Conservation (phyloP, 2,329 filamentous ascomycete species). For the Niveomyces coronatus region DNA sequence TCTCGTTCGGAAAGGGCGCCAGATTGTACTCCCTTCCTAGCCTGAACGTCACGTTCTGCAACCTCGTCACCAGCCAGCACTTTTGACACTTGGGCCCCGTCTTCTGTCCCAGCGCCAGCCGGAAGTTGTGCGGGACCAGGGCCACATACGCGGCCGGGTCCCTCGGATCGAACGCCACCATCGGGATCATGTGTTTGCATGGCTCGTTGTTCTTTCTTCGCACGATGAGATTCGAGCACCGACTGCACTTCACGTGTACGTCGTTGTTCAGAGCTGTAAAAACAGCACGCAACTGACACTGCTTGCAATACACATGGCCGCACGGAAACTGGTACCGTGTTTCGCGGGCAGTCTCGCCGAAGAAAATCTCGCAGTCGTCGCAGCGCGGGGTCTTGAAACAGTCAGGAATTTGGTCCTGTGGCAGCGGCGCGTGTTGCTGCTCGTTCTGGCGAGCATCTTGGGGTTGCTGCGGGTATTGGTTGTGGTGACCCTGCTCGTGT, state of each 20-base stretch:
- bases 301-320: conserved; percentile 9
- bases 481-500: too few relatives aligned
- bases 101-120: conserved; percentile 5
- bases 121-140: background rate
- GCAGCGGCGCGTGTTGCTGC: too few relatives aligned
- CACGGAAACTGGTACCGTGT: conserved; percentile 8
- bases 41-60: conserved; percentile 5
- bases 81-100: conserved; percentile 7
- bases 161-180: background rate
- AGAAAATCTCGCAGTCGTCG: conserved; percentile 10
- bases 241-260: conserved; percentile 1
- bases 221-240: conserved; percentile 3
- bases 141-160: background rate
- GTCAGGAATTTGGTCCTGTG: background rate
- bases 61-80: conserved; percentile 5
- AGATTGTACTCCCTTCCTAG: background rate
- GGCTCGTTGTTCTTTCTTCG: conserved; percentile 4
- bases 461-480: too few relatives aligned
- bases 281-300: background rate
- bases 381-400: conserved; percentile 8
- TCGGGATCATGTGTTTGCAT: conserved; percentile 6
- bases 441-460: too few relatives aligned
- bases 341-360: conserved; percentile 1
- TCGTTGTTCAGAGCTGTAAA: background rate
- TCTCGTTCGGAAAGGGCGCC: background rate